Conservation (phyloP, 1,139 yeast genomes). For the Meyerozyma smithsonii region DNA sequence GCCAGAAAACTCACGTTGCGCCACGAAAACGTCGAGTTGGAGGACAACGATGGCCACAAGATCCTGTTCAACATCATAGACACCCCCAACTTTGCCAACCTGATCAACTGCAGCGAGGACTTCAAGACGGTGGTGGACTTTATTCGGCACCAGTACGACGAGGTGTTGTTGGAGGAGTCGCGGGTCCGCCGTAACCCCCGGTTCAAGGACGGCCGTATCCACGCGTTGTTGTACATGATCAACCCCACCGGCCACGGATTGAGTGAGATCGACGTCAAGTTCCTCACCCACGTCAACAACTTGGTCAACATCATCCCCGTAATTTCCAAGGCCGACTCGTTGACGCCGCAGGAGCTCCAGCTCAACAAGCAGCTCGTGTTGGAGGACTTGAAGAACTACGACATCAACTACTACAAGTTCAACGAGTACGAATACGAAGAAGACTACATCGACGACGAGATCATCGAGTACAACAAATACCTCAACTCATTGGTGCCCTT, state of each 20-base stretch:
- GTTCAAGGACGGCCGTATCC: conserved; percentile 55
- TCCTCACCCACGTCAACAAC: conserved; percentile 45
- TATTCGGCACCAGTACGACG: conserved; percentile 53
- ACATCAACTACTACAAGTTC: conserved; percentile 41
- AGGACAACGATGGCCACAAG: conserved; percentile 73
- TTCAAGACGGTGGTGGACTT: conserved; percentile 44
- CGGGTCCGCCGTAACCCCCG: conserved; percentile 54
- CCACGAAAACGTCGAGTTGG: conserved; percentile 64
- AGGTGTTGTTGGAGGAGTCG: conserved; percentile 53
- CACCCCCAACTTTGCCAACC: conserved; percentile 61
- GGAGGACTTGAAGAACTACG: conserved; percentile 36
- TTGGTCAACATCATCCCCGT: conserved; percentile 57
- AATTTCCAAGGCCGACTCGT: conserved; percentile 52
- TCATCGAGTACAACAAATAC: conserved; percentile 44
- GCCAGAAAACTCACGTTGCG: conserved; percentile 53
- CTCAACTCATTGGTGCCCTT: conserved; percentile 43
- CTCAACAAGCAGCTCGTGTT: conserved; percentile 40
- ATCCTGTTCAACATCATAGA: conserved; percentile 60
- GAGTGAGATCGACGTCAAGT: conserved; percentile 41
- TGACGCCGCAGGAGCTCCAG: conserved; percentile 44
- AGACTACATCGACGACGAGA: conserved; percentile 46
- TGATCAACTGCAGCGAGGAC: conserved; percentile 30
- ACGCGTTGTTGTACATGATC: conserved; percentile 57
- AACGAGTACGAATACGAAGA: conserved; percentile 47
- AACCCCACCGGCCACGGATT: conserved; percentile 51